Base-by-base conservation (phyloP, 805 yeast species). In the Saturnispora kantuleensis region DNA sequence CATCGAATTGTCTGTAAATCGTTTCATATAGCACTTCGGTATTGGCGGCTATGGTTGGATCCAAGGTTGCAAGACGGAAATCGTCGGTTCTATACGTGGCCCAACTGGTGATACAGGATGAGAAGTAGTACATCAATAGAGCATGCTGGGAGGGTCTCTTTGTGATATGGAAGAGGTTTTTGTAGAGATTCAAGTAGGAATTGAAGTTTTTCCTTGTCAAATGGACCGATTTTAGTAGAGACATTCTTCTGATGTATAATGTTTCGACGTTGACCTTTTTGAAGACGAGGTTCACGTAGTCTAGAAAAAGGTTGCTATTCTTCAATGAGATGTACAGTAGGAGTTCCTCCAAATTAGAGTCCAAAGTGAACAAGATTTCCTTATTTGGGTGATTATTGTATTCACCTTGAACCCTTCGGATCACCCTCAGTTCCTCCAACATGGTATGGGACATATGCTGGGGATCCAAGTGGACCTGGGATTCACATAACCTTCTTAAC, bases 21-120 rank as follows among this genome's bases (percentile, higher is more conserved):
- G 56, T 52, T 31, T 69, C 74, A 50, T 68, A 68, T n/a, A 69
- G 45, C 0, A 52, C 32, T 17, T 65, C 70, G 5, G 63, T 62
- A 39, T 59, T 61, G 26, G 52, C 39, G 3, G 52, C 34, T 5
- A 58, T 31, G 1, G 39, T 16, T 5, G 43, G 21, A 35, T 47
- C 41, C 8, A 49, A 47, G 2, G 54, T 42, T 10, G 56, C 53
- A 21, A 55, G 57, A 13, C 67, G 42, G 47, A 64, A 76, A 41
- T 76, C 78, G 5, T 51, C 44, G 0, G 80, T 73, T 49, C 76
- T 64, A 10, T 76, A 64, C 44, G 69, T 54, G 2, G 73, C 63
- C 83, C 84, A 79, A 35, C 64, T 59, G 47, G 64, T 60, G 7
- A 76, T 50, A 3, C 75, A 58, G 40, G 69, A 68, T n/a, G 75